These are phyloP conservation scores for Phalaenopsis equestris DNA, from an alignment of 106 monocot genomes.

Conservation along the genomic window DNA sequence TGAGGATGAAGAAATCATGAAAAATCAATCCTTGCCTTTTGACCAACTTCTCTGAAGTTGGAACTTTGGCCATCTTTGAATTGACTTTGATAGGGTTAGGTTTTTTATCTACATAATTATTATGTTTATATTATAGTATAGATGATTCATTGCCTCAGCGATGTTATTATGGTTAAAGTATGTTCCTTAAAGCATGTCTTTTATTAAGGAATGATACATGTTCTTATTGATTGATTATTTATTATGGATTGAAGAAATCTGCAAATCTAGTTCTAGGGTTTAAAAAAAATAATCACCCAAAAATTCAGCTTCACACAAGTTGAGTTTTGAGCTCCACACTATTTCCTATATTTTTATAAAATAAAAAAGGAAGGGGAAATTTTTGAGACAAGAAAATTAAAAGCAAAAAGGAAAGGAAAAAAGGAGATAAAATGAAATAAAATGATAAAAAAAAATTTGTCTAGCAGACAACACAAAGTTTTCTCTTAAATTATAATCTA, in stretches of 20 bases:
- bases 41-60: not conserved
- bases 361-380: not conserved
- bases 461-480: not conserved
- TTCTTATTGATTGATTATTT: not conserved
- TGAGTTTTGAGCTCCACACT: not conserved
- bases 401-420: too few relatives aligned
- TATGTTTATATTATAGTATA: not conserved
- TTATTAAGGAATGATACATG: not conserved
- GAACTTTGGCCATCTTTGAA: not conserved
- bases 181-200: not conserved
- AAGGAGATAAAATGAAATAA: too few relatives aligned
- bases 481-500: not conserved
- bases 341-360: not conserved
- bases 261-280: not conserved
- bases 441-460: too few relatives aligned
- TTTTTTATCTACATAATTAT: not conserved
- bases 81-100: not conserved
- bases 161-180: not conserved
- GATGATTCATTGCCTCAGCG: too few relatives aligned
- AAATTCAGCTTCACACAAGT: not conserved
- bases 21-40: not conserved
- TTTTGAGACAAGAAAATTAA: not conserved
- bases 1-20: not conserved
- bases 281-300: not conserved
- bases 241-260: not conserved